These are phyloP conservation scores for Silene coronaria DNA, from an alignment of 179 eudicot genomes.

Conservation along the genomic window DNA sequence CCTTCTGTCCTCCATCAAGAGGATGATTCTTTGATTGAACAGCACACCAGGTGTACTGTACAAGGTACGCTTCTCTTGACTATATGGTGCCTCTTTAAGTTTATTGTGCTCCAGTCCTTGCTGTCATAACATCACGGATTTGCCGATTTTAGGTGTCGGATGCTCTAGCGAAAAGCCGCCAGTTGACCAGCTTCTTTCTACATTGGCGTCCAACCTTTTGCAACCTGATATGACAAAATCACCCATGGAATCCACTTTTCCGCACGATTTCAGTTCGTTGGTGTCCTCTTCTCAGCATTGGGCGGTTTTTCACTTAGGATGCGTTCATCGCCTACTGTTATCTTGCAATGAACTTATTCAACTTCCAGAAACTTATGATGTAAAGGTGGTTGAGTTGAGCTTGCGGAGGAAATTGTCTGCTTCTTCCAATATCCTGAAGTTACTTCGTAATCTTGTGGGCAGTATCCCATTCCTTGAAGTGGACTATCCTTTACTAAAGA, in stretches of 20 bases:
- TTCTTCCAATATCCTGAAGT: conserved; percentile 58
- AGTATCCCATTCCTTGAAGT: conserved; percentile 47
- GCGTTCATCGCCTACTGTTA: conserved; percentile 50
- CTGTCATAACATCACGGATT: neutral
- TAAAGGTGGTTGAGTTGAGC: conserved; percentile 34
- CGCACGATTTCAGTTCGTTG: conserved; percentile 44
- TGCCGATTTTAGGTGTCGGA: conserved; percentile 43
- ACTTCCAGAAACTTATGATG: conserved; percentile 53
- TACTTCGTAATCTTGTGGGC: conserved; percentile 56
- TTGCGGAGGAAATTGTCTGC: conserved; percentile 53
- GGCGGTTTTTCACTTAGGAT: conserved; percentile 70
- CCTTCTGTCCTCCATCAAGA: conserved; percentile 29
- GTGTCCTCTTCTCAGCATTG: conserved; percentile 64
- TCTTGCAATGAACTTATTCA: conserved; percentile 49
- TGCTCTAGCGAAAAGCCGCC: conserved; percentile 64
- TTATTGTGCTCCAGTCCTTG: conserved; percentile 1
- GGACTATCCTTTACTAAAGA: conserved; percentile 47
- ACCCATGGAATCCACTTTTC: conserved; percentile 32
- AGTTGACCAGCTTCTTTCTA: conserved; percentile 58
- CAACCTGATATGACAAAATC: conserved; percentile 38
- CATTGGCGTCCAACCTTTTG: conserved; percentile 58
- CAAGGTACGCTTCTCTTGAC: conserved; percentile 48
- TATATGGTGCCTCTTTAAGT: conserved; percentile 5
- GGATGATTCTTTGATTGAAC: conserved; percentile 34
- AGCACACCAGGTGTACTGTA: conserved; percentile 47